Evolutionary conservation across 805 yeast species (phyloP).

Genomic region (Barnettozyma populi): DNA sequence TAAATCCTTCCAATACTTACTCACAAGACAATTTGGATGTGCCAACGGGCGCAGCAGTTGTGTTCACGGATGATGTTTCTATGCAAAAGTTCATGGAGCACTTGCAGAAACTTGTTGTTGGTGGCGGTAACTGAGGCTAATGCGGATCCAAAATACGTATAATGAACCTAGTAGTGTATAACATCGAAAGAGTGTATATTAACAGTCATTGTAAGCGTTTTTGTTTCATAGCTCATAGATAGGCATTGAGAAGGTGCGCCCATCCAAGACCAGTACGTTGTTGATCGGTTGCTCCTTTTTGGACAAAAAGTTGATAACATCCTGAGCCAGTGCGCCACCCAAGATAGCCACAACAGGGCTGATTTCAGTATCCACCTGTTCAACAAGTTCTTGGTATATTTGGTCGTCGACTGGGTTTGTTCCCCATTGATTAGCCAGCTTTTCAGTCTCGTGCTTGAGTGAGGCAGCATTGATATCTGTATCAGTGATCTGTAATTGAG

Average conservation of each 20-base stretch:
- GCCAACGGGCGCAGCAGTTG: slow-evolving; percentile 61
- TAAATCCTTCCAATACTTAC: slow-evolving; percentile 89
- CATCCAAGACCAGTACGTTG: slow-evolving; percentile 75
- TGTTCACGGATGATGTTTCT: slow-evolving; percentile 93
- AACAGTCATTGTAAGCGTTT: background rate
- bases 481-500: slow-evolving; percentile 35
- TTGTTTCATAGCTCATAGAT: slow-evolving; percentile 49
- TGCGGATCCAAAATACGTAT: background rate
- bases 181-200: background rate
- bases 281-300: slow-evolving; percentile 75
- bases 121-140: slow-evolving; percentile 10
- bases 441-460: slow-evolving; percentile 27
- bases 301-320: slow-evolving; percentile 76
- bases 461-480: slow-evolving; percentile 21
- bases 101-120: slow-evolving; percentile 84
- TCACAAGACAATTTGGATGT: slow-evolving; percentile 42
- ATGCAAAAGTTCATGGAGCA: slow-evolving; percentile 94
- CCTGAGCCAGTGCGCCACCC: slow-evolving; percentile 90
- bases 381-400: slow-evolving; percentile 35
- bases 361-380: slow-evolving; percentile 56
- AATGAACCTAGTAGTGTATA: background rate
- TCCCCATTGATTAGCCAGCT: slow-evolving; percentile 34
- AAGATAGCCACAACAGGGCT: slow-evolving; percentile 81
- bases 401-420: slow-evolving; percentile 38
- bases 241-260: slow-evolving; percentile 67